Evolutionary conservation across 495 filamentous ascomycete species (phyloP).

Genomic region (Cetradonia linearis): DNA sequence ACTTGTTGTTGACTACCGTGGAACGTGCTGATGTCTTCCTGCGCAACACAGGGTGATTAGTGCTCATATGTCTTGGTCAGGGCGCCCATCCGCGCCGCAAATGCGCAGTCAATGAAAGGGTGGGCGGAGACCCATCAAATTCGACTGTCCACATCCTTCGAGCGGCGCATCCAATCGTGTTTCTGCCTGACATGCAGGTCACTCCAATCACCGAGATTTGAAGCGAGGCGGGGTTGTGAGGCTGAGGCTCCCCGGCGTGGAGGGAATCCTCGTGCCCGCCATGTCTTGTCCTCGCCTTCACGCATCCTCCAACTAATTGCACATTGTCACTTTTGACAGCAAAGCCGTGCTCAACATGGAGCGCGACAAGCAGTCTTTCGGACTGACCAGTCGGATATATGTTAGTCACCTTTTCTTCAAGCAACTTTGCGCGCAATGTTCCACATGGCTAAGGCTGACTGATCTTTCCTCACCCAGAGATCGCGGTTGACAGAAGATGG

Average conservation of each 20-base stretch:
- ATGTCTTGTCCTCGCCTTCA: neutral
- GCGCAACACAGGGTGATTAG: neutral
- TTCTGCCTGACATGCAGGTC: neutral
- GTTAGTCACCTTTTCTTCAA: conserved; percentile 1
- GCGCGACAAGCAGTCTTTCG: conserved; percentile 18
- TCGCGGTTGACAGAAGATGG: conserved; percentile 18
- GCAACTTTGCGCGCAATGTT: neutral
- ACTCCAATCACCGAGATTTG: neutral
- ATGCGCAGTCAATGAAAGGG: neutral
- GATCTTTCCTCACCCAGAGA: conserved; percentile 14
- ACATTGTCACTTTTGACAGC: neutral
- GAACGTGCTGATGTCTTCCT: neutral
- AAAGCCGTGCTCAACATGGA: neutral
- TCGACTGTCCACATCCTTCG: neutral
- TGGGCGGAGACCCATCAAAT: neutral
- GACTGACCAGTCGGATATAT: conserved; percentile 20
- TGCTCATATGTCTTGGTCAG: neutral
- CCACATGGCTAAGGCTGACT: conserved; percentile 18
- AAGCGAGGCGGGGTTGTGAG: conserved; percentile 3
- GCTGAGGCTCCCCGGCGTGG: neutral
- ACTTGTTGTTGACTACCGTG: too few relatives aligned
- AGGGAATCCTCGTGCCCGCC: neutral
- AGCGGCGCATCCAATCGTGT: neutral
- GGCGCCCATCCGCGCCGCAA: neutral
- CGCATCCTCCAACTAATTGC: neutral